Percentiles rank a stretch among this genome's conserved stretches.
phyloP scores from a whole-genome alignment of 352 stramenopile species.

The Plasmopara halstedii region DNA sequence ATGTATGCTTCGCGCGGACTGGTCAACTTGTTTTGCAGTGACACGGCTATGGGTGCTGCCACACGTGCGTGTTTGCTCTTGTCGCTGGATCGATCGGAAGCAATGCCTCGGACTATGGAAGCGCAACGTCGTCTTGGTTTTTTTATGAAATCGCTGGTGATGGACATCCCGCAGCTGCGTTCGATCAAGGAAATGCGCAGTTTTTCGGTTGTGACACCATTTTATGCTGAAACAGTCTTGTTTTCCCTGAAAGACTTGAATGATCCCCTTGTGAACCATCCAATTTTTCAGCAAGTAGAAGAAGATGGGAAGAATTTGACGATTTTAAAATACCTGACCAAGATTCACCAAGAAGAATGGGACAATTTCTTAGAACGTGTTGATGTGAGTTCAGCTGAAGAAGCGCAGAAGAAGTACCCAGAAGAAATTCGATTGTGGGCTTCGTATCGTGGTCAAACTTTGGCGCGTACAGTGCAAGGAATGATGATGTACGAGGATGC shows the following conservation, averaged over 20 bases:
- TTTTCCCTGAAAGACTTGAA: slow-evolving; percentile 77
- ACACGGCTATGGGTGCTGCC: slow-evolving; percentile 65
- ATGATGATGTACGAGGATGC: slow-evolving; percentile 87
- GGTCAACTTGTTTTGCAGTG: slow-evolving; percentile 64
- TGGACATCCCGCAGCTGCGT: slow-evolving; percentile 75
- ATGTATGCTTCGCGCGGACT: slow-evolving; percentile 57
- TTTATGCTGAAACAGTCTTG: slow-evolving; percentile 76
- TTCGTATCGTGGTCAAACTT: slow-evolving; percentile 73
- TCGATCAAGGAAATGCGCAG: slow-evolving; percentile 82
- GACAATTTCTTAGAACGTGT: slow-evolving; percentile 81
- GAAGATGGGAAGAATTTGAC: slow-evolving; percentile 81
- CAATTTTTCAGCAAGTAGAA: slow-evolving; percentile 78
- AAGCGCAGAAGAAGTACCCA: slow-evolving; percentile 61
- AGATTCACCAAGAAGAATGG: slow-evolving; percentile 79
- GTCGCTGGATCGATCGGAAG: slow-evolving; percentile 55
- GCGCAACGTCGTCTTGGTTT: slow-evolving; percentile 72
- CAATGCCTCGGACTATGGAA: slow-evolving; percentile 55
- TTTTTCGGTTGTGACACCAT: slow-evolving; percentile 80
- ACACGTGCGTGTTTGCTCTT: slow-evolving; percentile 59
- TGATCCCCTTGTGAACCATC: slow-evolving; percentile 75
- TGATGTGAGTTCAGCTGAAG: slow-evolving; percentile 62
- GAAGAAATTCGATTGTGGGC: slow-evolving; percentile 76
- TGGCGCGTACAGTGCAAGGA: slow-evolving; percentile 69
- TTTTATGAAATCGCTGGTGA: slow-evolving; percentile 83
- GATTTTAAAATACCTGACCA: slow-evolving; percentile 82